Conservation (phyloP, 2,329 filamentous ascomycete genomes). For the Aureobasidium sp. region DNA sequence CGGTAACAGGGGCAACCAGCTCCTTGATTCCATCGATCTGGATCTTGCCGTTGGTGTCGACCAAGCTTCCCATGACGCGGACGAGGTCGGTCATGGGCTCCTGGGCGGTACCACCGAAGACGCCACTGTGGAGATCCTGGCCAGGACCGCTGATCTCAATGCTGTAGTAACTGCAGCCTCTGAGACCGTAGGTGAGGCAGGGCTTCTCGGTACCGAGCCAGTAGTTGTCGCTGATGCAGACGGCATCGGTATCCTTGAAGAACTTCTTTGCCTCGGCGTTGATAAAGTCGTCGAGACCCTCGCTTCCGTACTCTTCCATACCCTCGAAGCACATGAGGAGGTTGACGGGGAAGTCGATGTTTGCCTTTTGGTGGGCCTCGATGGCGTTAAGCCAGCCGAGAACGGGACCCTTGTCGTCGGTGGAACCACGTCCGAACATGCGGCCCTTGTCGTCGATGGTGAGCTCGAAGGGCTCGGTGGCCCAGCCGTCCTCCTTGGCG, state of each 20-base stretch:
- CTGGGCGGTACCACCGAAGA: conserved; percentile 92
- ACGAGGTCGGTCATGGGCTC: conserved; percentile 98
- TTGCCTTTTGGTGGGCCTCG: conserved; percentile 92
- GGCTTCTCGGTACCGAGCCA: conserved; percentile 99
- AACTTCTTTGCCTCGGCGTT: conserved; percentile 81
- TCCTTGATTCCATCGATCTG: conserved; percentile 89
- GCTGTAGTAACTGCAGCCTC: conserved; percentile 96
- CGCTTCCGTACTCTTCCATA: conserved; percentile 98
- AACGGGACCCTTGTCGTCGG: conserved; percentile 96
- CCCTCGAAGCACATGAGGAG: conserved; percentile 99
- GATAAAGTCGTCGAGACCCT: conserved; percentile 93
- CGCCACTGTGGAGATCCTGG: conserved; percentile 90
- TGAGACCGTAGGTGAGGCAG: conserved; percentile 91
- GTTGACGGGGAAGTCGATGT: conserved; percentile 92
- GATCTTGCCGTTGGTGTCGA: conserved; percentile 87
- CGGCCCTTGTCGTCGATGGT: conserved; percentile 80
- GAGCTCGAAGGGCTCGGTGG: conserved; percentile 85
- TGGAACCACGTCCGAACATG: conserved; percentile 93
- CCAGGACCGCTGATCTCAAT: conserved; percentile 84
- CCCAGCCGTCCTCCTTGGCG: conserved; percentile 87
- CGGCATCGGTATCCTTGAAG: conserved; percentile 91
- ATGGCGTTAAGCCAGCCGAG: conserved; percentile 97
- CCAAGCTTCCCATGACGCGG: conserved; percentile 69
- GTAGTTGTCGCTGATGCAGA: conserved; percentile 99
- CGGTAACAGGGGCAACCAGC: conserved; percentile 79